Evolutionary conservation across 805 yeast species (phyloP).

Genomic region (Candida arabinofermentans): DNA sequence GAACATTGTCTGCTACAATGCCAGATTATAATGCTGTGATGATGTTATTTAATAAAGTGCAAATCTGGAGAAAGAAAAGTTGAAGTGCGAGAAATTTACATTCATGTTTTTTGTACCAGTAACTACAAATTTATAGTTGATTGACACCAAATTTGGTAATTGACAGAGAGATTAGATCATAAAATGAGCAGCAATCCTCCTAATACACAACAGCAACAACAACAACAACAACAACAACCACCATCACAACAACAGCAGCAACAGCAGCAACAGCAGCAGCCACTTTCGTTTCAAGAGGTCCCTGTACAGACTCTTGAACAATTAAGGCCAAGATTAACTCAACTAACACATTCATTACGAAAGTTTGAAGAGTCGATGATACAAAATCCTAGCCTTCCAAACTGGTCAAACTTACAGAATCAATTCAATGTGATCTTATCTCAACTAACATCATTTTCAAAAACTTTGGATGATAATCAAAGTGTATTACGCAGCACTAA

Average conservation of each 20-base stretch:
- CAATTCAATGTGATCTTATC: slow-evolving; percentile 82
- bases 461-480: slow-evolving; percentile 58
- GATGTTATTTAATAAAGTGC: background rate
- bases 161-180: background rate
- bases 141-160: too few relatives aligned
- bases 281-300: slow-evolving; percentile 33
- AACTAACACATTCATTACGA: slow-evolving; percentile 55
- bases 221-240: slow-evolving; percentile 11
- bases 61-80: too few relatives aligned
- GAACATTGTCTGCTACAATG: slow-evolving; percentile 3
- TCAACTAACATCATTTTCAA: slow-evolving; percentile 75
- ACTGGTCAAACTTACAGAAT: slow-evolving; percentile 67
- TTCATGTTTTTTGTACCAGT: too few relatives aligned
- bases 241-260: slow-evolving; percentile 3
- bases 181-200: background rate
- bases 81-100: too few relatives aligned
- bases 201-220: background rate
- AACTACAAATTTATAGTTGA: too few relatives aligned
- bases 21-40: background rate
- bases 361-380: slow-evolving; percentile 51
- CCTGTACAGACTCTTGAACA: slow-evolving; percentile 64
- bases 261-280: slow-evolving; percentile 9
- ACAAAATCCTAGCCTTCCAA: slow-evolving; percentile 38
- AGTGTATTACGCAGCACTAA: slow-evolving; percentile 61
- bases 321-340: slow-evolving; percentile 57